Base-by-base conservation (phyloP, 2,329 filamentous ascomycete genomes). In the Cyphellophora attinorum region DNA sequence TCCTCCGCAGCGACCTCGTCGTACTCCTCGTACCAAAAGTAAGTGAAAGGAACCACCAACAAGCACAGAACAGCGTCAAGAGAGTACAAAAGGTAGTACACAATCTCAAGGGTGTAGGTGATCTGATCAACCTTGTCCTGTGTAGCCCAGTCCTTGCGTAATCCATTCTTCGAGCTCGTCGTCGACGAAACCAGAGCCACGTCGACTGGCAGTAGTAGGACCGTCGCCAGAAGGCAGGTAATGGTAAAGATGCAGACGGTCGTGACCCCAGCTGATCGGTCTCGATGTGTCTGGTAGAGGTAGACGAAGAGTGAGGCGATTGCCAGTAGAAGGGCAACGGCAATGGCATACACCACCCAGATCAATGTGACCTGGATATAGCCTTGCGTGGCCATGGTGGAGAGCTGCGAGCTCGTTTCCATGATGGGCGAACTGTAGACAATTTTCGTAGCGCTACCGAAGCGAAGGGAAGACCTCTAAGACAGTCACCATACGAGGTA, bases 21-120 rank as follows among this genome's bases (percentile, higher is more conserved):
- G 47, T 93, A 93, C 59, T 96, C 91, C 58, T 98, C 91, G 53
- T 93, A 91, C 77, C 82, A 95, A 58, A 98, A 98, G 65, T 98
- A 98, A 31, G 88, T 81, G 55, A 98, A 98, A 0, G 91, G 91
- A 13, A 96, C 81, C 29, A 94, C 74, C 12, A 96, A 58, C 29
- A 98, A 68, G 53, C 91, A 98, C 8, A 98, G 74, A 5, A 95
- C 57, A 1, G 86, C 84, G 58, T 98, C 91, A 47, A 95, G 66
- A 49, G 84, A 91, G 64, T 96, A 98, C 1, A 98, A 71, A 1
- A 78, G 71, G 60, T 96, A 96, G 64, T 98, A 98, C 38, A 94
- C 81, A 39, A 93, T 72, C 56, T 84, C 84, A 45, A 98, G 70
- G 0, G 84, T 85, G 43, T 76, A 70, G 11, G 89, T 67, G 36